These are phyloP conservation scores for Colletotrichum lini DNA, from an alignment of 2,329 filamentous ascomycete species.

Conservation along the genomic window DNA sequence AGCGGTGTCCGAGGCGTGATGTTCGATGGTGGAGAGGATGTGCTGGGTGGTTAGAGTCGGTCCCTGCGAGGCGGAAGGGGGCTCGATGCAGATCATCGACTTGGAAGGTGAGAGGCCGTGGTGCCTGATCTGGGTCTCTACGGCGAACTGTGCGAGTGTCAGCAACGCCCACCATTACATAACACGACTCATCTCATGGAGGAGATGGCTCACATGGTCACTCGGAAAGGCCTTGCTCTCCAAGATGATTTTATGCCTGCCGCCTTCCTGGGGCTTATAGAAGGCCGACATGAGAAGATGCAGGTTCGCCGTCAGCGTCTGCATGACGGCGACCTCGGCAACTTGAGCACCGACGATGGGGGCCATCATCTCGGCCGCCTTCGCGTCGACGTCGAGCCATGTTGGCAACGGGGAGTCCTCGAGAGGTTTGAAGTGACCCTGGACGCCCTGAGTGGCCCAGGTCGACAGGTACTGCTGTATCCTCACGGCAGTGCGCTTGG, in stretches of 20 bases:
- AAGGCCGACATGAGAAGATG: conserved; percentile 87
- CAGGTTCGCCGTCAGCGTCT: conserved; percentile 83
- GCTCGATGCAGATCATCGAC: conserved; percentile 79
- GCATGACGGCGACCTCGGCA: conserved; percentile 85
- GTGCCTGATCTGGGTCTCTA: conserved; percentile 81
- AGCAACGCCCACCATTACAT: not conserved
- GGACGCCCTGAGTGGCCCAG: conserved; percentile 85
- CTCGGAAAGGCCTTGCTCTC: conserved; percentile 90
- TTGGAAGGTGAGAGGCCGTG: conserved; percentile 75
- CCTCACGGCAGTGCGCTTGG: conserved; percentile 69
- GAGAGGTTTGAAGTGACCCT: conserved; percentile 82
- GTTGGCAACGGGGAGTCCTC: conserved; percentile 75
- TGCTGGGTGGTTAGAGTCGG: conserved; percentile 78
- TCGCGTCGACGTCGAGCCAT: conserved; percentile 82
- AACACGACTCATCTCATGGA: not conserved
- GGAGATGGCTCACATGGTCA: conserved; percentile 74
- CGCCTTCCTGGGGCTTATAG: conserved; percentile 74
- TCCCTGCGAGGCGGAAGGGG: conserved; percentile 57
- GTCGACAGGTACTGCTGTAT: conserved; percentile 80
- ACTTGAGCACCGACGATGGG: conserved; percentile 77
- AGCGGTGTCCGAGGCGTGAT: conserved; percentile 80
- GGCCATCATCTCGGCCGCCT: conserved; percentile 76
- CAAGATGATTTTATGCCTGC: conserved; percentile 79
- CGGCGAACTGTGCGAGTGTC: conserved; percentile 72
- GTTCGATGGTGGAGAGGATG: conserved; percentile 81